Conservation (phyloP, 768 basidiomycete genomes). For the Lactifluus hygrophoroides region DNA sequence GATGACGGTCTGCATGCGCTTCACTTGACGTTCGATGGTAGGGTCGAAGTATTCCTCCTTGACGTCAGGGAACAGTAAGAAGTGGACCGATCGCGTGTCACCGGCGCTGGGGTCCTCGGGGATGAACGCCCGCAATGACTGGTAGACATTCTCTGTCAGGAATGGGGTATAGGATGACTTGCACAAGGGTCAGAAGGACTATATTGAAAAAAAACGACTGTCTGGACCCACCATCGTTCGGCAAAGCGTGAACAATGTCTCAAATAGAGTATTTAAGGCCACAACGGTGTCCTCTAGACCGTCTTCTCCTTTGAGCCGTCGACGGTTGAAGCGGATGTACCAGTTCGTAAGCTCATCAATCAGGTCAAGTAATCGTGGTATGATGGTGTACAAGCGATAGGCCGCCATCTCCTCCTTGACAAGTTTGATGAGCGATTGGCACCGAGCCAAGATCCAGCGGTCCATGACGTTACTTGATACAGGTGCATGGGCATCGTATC, state of each 20-base stretch:
- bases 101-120: constrained; percentile 60
- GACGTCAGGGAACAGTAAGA: constrained; percentile 86
- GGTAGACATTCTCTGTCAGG: constrained; percentile 94
- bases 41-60: constrained; percentile 93
- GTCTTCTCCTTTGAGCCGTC: constrained; percentile 90
- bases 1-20: constrained; percentile 92
- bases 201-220: background rate
- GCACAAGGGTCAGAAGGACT: background rate
- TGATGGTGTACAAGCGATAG: constrained; percentile 95
- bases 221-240: constrained; percentile 76
- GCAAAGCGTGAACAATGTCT: constrained; percentile 88
- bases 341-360: constrained; percentile 97
- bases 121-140: constrained; percentile 78
- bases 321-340: constrained; percentile 99
- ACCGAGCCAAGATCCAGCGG: constrained; percentile 95
- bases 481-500: constrained; percentile 80
- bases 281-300: constrained; percentile 78
- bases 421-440: constrained; percentile 89
- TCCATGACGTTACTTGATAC: constrained; percentile 95
- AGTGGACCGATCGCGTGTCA: constrained; percentile 91
- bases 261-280: constrained; percentile 93
- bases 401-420: constrained; percentile 95
- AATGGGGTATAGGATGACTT: constrained; percentile 98
- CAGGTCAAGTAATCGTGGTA: constrained; percentile 86
- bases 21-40: constrained; percentile 88